Base-by-base conservation (phyloP, 2,329 filamentous ascomycete genomes). In the Colletotrichum orchidophilum region DNA sequence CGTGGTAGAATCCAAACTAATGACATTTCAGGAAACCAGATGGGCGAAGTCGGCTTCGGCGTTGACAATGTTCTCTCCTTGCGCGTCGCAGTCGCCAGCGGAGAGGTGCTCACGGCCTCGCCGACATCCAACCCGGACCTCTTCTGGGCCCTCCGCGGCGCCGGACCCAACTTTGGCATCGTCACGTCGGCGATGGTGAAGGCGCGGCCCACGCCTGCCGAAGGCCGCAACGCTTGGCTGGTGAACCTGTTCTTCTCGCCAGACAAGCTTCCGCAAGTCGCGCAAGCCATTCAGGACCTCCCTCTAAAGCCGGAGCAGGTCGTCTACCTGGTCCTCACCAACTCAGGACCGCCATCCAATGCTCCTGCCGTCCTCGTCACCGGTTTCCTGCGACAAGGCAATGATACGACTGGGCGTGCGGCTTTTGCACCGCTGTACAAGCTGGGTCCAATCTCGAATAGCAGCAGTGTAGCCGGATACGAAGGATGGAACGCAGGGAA, bases 151-250 rank as follows among this genome's bases (percentile, higher is more conserved):
- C 75, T 87, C 0, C 84, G 80, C 76, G 86, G 86, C 18, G 86
- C 86, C 3, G 86, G 84, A 1, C 84, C 82, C 9, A 87, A 87
- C 73, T 83, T 87, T 73, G 86, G 86, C 52, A 83, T 88, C 61
- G 81, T 87, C 52, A 76, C 84, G 65, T 84, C 81, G 70, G 81
- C 84, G n/a, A 82, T 78, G 26, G 83, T 86, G 73, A 83, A 80
- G 72, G 76, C 84, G 11, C 81, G 76, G 67, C 46, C 74, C 18
- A 80, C 81, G 73, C 76, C 77, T n/a, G 78, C 62, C 27, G 70
- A 55, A 13, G 42, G 75, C 29, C 75, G 76, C 13, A 74, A 50
- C 7, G 76, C 77, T 9, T 78, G 76, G 77, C 67, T 75, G 29
- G 75, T 74, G 13, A 63, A 70, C 6, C 57, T 79, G 11, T 69